A percentile compares a stretch with the other conserved stretches of the same genome.
These are phyloP conservation scores for Leptosphaerulina australis DNA, from an alignment of 2,329 filamentous ascomycete genomes.

Conservation along the genomic window DNA sequence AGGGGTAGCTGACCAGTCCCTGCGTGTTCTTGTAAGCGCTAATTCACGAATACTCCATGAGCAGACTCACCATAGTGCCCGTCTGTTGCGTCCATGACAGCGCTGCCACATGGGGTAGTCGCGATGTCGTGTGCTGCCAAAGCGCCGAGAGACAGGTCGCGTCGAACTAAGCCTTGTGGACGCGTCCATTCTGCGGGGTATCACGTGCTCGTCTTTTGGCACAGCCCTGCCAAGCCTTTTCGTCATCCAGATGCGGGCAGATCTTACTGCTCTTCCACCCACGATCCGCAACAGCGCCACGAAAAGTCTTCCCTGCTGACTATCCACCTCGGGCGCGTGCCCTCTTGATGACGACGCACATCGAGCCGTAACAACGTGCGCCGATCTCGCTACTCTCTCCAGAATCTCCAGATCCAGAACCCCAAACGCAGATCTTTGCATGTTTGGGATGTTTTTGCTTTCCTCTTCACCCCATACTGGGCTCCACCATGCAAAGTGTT, in stretches of 20 bases:
- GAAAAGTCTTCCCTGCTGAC: conserved; percentile 19
- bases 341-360: conserved; percentile 19
- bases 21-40: conserved; percentile 23
- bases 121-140: conserved; percentile 27
- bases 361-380: conserved; percentile 8
- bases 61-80: conserved; percentile 37
- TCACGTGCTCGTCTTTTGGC: conserved; percentile 3
- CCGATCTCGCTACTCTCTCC: conserved; percentile 8
- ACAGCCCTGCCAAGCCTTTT: conserved; percentile 6
- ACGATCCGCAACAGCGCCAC: conserved; percentile 17
- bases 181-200: conserved; percentile 12
- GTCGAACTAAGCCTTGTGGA: conserved; percentile 6
- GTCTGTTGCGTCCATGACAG: conserved; percentile 33
- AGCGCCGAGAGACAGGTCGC: conserved; percentile 10
- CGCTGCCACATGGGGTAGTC: conserved; percentile 25
- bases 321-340: conserved; percentile 9
- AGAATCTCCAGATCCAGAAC: conserved; percentile 21
- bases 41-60: not conserved
- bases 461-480: conserved; percentile 2
- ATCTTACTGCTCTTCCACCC: conserved; percentile 19
- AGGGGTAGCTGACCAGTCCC: conserved; percentile 48
- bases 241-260: conserved; percentile 11
- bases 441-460: conserved; percentile 4
- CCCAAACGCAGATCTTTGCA: conserved; percentile 15
- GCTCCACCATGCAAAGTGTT: conserved; percentile 7